Percentiles rank a stretch among this genome's conserved stretches.
phyloP scores from a whole-genome alignment of 345 rosid species.

The Trapa bicornis region DNA sequence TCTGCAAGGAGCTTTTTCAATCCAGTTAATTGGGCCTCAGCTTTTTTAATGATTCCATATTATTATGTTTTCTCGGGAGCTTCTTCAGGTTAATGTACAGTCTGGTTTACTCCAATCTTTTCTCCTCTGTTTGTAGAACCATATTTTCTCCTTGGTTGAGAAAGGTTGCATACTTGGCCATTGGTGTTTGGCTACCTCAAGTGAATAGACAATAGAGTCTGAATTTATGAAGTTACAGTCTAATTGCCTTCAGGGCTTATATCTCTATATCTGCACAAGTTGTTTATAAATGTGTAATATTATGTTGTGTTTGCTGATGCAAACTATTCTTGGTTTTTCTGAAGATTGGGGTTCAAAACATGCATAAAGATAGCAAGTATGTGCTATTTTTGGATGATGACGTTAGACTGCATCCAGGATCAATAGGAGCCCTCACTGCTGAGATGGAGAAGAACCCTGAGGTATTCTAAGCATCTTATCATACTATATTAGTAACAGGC shows the following conservation, averaged over 20 bases:
- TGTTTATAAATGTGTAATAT: not conserved
- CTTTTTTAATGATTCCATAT: not conserved
- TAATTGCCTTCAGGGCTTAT: not conserved
- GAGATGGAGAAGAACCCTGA: conserved; percentile 95
- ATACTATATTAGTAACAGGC: not conserved
- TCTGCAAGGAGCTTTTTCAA: not conserved
- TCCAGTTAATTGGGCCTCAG: not conserved
- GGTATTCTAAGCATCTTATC: conserved; percentile 23
- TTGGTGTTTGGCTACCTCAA: not conserved
- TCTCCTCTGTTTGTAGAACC: not conserved
- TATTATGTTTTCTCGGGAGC: not conserved
- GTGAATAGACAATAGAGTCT: not conserved
- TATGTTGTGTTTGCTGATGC: not conserved
- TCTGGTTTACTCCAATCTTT: not conserved
- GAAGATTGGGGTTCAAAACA: conserved; percentile 86
- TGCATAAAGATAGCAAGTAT: conserved; percentile 83
- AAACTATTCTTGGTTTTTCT: conserved; percentile 9
- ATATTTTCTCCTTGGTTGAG: not conserved
- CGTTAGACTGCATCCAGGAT: conserved; percentile 94
- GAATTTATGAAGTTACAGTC: not conserved
- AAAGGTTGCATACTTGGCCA: not conserved
- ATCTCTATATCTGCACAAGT: not conserved
- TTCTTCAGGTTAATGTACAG: not conserved
- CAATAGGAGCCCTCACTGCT: conserved; percentile 80
- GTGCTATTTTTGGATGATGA: conserved; percentile 94